Conservation (phyloP, 805 yeast species). For the Lipomyces japonicus region DNA sequence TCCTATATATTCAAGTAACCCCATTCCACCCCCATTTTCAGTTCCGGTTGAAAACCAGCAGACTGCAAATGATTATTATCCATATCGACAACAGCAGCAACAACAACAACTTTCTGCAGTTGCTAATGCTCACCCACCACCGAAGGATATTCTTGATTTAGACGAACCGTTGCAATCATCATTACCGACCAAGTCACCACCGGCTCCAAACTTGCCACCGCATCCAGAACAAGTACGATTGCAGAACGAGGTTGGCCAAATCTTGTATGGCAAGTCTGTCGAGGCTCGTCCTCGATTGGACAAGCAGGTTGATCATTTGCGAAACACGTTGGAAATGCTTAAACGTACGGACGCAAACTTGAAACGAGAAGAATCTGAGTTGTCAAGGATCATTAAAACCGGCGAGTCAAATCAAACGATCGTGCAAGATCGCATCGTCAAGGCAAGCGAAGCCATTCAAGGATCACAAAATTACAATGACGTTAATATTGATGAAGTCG, state of each 20-base stretch:
- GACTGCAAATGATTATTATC: background rate
- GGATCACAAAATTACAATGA: conserved; percentile 33
- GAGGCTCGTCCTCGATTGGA: conserved; percentile 31
- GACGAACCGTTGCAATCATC: background rate
- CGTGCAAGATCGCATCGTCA: conserved; percentile 14
- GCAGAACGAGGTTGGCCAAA: conserved; percentile 28
- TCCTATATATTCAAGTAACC: no score
- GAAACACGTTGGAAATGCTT: conserved; percentile 41
- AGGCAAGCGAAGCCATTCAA: conserved; percentile 36
- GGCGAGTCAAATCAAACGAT: conserved; percentile 15
- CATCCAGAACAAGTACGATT: conserved; percentile 38
- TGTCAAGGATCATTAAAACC: conserved; percentile 44
- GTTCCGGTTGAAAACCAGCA: conserved; percentile 8
- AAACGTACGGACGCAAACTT: conserved; percentile 37
- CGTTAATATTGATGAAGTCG: conserved; percentile 42
- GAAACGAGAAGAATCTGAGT: conserved; percentile 36
- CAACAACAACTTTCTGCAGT: background rate
- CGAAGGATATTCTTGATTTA: conserved; percentile 13
- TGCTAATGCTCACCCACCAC: background rate
- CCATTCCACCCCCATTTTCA: background rate
- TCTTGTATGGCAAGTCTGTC: conserved; percentile 32
- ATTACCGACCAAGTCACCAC: conserved; percentile 5
- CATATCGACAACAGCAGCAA: conserved; percentile 1
- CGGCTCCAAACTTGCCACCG: conserved; percentile 36
- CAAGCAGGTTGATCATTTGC: conserved; percentile 33